These are phyloP conservation scores for Corrigiola litoralis DNA, from an alignment of 179 eudicot genomes.

Conservation along the genomic window DNA sequence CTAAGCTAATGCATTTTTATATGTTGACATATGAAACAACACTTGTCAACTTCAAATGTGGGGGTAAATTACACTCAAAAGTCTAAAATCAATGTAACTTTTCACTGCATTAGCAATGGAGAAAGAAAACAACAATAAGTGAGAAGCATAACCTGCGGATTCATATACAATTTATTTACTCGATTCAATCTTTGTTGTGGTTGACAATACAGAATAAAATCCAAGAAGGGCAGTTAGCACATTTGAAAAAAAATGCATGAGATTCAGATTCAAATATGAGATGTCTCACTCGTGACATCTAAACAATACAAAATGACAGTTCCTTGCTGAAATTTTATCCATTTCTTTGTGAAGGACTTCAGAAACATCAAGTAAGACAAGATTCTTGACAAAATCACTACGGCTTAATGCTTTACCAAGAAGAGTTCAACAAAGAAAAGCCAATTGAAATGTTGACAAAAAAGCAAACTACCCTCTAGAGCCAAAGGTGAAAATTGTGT, in stretches of 20 bases:
- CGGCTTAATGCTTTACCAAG: neutral
- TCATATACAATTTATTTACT: no score
- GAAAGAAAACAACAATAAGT: no score
- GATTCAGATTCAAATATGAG: neutral
- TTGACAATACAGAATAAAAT: neutral
- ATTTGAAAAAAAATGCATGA: neutral
- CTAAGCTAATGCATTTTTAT: no score
- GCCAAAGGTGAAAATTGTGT: conserved; percentile 10
- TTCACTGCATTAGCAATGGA: no score
- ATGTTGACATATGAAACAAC: no score
- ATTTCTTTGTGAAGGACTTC: neutral
- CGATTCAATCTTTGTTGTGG: neutral
- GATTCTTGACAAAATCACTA: neutral
- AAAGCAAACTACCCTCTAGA: neutral
- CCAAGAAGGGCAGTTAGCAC: neutral
- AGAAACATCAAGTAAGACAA: neutral
- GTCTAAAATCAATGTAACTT: no score
- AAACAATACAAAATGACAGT: neutral
- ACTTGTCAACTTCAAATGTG: no score
- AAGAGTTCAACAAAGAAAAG: conserved; percentile 12
- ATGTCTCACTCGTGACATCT: neutral
- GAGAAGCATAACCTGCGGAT: no score
- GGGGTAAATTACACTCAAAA: no score
- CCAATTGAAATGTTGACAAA: conserved; percentile 12
- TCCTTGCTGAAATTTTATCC: neutral